Evolutionary conservation across 2,329 filamentous ascomycete genomes (phyloP).

Genomic region (Ophiostoma piceae): DNA sequence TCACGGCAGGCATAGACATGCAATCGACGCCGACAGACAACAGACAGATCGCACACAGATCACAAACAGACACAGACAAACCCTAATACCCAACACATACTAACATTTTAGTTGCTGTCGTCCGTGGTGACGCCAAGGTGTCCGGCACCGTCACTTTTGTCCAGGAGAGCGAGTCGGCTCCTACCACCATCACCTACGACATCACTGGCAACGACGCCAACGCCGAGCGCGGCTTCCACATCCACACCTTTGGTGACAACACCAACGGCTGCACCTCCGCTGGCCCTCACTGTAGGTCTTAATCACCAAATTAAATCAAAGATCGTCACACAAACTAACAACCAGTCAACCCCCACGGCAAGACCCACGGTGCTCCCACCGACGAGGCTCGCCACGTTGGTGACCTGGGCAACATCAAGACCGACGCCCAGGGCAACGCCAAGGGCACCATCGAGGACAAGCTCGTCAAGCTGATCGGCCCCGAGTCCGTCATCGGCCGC

Average conservation of each 20-base stretch:
- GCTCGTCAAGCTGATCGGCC: slow-evolving; percentile 90
- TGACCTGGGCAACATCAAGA: slow-evolving; percentile 96
- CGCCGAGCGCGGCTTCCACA: slow-evolving; percentile 95
- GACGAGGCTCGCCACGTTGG: slow-evolving; percentile 90
- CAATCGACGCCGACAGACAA: background rate
- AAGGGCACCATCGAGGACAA: slow-evolving; percentile 75
- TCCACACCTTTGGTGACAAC: slow-evolving; percentile 99
- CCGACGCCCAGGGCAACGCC: slow-evolving; percentile 85
- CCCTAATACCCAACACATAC: background rate
- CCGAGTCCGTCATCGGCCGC: slow-evolving; percentile 90
- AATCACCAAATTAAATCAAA: too few species aligned
- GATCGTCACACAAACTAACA: background rate
- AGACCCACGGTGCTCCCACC: slow-evolving; percentile 81
- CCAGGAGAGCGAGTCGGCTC: slow-evolving; percentile 74
- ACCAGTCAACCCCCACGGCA: slow-evolving; percentile 88
- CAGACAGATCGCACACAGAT: background rate
- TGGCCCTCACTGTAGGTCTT: slow-evolving; percentile 83
- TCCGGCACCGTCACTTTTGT: slow-evolving; percentile 91
- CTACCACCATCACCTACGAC: slow-evolving; percentile 87
- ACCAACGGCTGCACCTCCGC: slow-evolving; percentile 99
- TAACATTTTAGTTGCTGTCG: slow-evolving; percentile 69
- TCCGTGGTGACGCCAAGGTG: slow-evolving; percentile 97
- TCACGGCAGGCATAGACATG: background rate
- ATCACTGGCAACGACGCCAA: slow-evolving; percentile 90
- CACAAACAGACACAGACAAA: slow-evolving; percentile 43